Percentiles rank a stretch among this genome's conserved stretches.
Conservation (phyloP, 2,329 filamentous ascomycete genomes). For the Epichloe aotearoae region DNA sequence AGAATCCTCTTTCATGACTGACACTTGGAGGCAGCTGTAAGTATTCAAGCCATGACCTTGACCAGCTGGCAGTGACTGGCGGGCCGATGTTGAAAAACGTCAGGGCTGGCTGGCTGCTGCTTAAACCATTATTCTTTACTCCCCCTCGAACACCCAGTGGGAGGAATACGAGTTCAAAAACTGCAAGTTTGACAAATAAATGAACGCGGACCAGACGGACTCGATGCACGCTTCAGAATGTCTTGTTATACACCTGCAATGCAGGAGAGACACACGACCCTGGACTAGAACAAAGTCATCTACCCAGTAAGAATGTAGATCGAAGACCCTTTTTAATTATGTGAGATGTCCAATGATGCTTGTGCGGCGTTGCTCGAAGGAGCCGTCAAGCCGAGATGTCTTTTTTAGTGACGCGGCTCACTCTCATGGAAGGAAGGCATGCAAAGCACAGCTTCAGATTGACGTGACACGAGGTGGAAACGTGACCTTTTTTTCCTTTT, state of each 20-base stretch:
- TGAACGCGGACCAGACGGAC: background rate
- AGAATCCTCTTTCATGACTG: background rate
- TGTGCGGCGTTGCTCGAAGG: background rate
- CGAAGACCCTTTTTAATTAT: too few relatives aligned
- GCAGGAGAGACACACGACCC: background rate
- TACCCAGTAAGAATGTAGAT: too few relatives aligned
- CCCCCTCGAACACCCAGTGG: too few relatives aligned
- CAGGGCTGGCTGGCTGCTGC: background rate
- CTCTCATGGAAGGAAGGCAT: background rate
- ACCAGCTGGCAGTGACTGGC: background rate
- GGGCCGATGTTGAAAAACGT: background rate
- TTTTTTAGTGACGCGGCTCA: background rate
- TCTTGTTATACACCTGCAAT: background rate
- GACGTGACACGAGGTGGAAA: too few relatives aligned
- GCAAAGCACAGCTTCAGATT: too few relatives aligned
- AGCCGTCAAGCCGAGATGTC: background rate
- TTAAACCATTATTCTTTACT: too few relatives aligned
- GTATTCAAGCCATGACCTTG: background rate
- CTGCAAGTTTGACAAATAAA: too few relatives aligned
- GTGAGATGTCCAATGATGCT: too few relatives aligned
- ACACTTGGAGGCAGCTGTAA: background rate
- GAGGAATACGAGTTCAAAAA: too few relatives aligned
- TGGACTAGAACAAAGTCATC: background rate
- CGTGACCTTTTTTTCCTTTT: too few relatives aligned
- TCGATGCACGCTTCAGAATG: slow-evolving; percentile 1